Conservation (phyloP, 805 yeast species). For the Spathaspora arborariae region DNA sequence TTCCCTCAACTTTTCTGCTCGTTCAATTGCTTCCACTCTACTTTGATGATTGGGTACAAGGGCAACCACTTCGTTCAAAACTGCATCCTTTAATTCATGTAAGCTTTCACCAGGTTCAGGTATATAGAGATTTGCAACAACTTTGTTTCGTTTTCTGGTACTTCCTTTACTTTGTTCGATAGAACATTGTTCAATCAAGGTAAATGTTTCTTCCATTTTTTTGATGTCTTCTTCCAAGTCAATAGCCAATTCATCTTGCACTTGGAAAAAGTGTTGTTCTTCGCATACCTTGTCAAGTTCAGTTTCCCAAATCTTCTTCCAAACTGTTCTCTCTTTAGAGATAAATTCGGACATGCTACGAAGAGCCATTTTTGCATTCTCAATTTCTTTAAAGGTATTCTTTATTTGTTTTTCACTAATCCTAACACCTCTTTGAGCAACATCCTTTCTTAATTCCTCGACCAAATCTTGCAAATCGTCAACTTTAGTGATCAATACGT, state of each 20-base stretch:
- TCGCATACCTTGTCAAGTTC: slow-evolving; percentile 88
- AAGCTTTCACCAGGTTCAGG: slow-evolving; percentile 63
- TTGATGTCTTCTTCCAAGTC: slow-evolving; percentile 79
- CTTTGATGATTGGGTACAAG: slow-evolving; percentile 80
- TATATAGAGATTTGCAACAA: slow-evolving; percentile 42
- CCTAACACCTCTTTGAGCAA: slow-evolving; percentile 84
- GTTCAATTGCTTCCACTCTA: slow-evolving; percentile 82
- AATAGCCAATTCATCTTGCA: slow-evolving; percentile 80
- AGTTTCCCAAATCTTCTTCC: slow-evolving; percentile 91
- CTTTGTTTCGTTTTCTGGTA: slow-evolving; percentile 34
- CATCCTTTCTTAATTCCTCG: slow-evolving; percentile 86
- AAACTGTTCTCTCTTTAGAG: slow-evolving; percentile 66
- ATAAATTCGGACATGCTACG: slow-evolving; percentile 58
- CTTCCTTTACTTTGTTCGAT: slow-evolving; percentile 69
- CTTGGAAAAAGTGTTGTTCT: slow-evolving; percentile 87
- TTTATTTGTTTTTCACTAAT: slow-evolving; percentile 73
- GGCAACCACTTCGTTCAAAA: slow-evolving; percentile 73
- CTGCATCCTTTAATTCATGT: slow-evolving; percentile 65
- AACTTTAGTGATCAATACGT: slow-evolving; percentile 65
- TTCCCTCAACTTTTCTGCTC: slow-evolving; percentile 78
- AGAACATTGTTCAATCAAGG: slow-evolving; percentile 75
- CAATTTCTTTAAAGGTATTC: slow-evolving; percentile 61
- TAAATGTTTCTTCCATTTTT: slow-evolving; percentile 77
- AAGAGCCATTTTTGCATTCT: slow-evolving; percentile 51
- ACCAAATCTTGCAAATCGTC: slow-evolving; percentile 91